Percentiles rank a stretch among this genome's conserved stretches.
Evolutionary conservation across 2,329 filamentous ascomycete species (phyloP).

Genomic region (Hypoxylon sp.): DNA sequence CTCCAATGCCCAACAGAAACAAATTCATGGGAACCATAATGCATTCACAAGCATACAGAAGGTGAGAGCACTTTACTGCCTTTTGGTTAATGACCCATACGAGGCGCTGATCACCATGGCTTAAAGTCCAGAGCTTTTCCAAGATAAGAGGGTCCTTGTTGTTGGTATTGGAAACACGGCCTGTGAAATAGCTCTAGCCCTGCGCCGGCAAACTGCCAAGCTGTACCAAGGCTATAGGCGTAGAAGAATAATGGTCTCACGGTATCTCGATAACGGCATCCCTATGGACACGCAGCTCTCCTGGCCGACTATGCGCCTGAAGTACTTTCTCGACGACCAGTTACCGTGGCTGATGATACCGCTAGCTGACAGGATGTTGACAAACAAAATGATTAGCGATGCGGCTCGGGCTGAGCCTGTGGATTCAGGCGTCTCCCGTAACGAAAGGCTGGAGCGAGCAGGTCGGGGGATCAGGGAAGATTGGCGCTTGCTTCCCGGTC

Average conservation of each 20-base stretch:
- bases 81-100: neutral
- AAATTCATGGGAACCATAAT: conserved; percentile 41
- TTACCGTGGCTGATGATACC: conserved; percentile 30
- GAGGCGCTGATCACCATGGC: neutral
- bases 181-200: conserved; percentile 32
- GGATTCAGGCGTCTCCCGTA: neutral
- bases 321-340: conserved; percentile 42
- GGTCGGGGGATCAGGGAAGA: conserved; percentile 30
- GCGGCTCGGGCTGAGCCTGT: conserved; percentile 36
- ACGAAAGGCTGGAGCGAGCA: conserved; percentile 26
- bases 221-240: conserved; percentile 40
- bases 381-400: conserved; percentile 40
- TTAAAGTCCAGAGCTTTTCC: conserved; percentile 30
- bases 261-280: conserved; percentile 36
- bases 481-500: conserved; percentile 35
- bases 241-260: conserved; percentile 35
- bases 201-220: conserved; percentile 29
- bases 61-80: conserved; percentile 14
- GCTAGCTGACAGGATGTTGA: conserved; percentile 32
- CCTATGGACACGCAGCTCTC: conserved; percentile 34
- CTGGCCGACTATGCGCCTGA: conserved; percentile 39
- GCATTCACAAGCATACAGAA: conserved; percentile 41
- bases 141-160: conserved; percentile 37
- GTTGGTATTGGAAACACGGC: conserved; percentile 43
- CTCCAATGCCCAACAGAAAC: conserved; percentile 33